phyloP scores from a whole-genome alignment of 352 stramenopile species.

The Globisporangium emineosum region DNA sequence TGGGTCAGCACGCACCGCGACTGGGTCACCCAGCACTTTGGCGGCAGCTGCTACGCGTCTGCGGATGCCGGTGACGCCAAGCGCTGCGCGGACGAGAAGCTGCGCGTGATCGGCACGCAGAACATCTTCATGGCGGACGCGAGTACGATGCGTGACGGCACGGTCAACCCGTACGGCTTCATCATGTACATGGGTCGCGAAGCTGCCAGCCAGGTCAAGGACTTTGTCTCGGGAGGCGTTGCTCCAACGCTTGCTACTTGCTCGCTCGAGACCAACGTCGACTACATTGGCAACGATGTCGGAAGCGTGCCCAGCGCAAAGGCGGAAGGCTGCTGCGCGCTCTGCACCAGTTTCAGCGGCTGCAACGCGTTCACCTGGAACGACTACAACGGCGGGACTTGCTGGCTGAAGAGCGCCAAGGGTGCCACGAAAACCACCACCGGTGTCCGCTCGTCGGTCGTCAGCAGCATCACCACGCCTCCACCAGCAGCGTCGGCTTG shows the following conservation, averaged over 20 bases:
- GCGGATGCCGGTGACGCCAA: constrained; percentile 35
- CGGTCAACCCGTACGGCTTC: constrained; percentile 68
- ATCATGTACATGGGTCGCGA: constrained; percentile 72
- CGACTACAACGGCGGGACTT: constrained; percentile 27
- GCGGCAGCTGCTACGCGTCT: constrained; percentile 66
- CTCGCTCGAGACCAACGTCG: constrained; percentile 18
- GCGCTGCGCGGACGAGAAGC: constrained; percentile 57
- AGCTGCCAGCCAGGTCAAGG: constrained; percentile 36
- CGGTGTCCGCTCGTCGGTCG: constrained; percentile 12
- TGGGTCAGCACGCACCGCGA: background rate
- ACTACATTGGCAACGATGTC: constrained; percentile 31
- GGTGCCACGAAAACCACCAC: constrained; percentile 7
- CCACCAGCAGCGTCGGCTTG: constrained; percentile 3
- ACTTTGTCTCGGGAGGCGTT: constrained; percentile 20
- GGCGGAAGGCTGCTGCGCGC: constrained; percentile 22
- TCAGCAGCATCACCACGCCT: constrained; percentile 1
- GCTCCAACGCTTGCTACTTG: constrained; percentile 10
- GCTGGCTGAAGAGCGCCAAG: constrained; percentile 25
- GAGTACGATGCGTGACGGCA: constrained; percentile 58
- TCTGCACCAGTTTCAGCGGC: constrained; percentile 15
- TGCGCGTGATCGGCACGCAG: constrained; percentile 54
- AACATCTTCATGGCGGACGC: constrained; percentile 71
- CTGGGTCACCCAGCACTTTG: constrained; percentile 55
- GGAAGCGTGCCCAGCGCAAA: background rate
- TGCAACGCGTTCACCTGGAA: constrained; percentile 31